Percentiles rank a stretch among this genome's conserved stretches.
phyloP scores from a whole-genome alignment of 495 filamentous ascomycete genomes.

The Jackrogersella minutella region DNA sequence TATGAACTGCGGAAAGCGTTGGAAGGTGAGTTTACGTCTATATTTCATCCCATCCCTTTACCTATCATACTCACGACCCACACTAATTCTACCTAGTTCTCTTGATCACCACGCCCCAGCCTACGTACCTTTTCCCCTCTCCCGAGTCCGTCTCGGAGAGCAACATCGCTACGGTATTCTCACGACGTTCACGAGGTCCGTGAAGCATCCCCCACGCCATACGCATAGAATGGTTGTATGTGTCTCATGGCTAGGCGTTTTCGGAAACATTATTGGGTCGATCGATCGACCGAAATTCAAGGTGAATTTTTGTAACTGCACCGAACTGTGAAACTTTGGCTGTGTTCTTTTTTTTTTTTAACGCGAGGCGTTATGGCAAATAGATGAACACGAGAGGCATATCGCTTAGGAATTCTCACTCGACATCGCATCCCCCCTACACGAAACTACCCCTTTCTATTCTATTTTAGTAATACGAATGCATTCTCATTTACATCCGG shows the following conservation, averaged over 20 bases:
- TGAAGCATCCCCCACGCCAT: conserved; percentile 25
- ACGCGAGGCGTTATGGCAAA: conserved; percentile 18
- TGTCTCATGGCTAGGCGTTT: conserved; percentile 33
- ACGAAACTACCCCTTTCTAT: no score
- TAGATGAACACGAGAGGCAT: conserved; percentile 7
- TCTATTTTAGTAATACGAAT: conserved; percentile 13
- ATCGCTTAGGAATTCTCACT: neutral
- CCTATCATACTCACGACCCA: no score
- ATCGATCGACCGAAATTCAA: conserved; percentile 16
- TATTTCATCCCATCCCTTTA: neutral
- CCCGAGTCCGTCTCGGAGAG: neutral
- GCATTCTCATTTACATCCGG: conserved; percentile 4
- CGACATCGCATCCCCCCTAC: neutral
- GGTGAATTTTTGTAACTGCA: conserved; percentile 13
- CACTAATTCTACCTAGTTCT: conserved; percentile 26
- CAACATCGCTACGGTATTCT: conserved; percentile 17
- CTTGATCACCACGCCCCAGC: conserved; percentile 15
- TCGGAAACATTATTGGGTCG: conserved; percentile 19
- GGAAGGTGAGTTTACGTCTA: conserved; percentile 65
- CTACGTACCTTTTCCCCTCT: neutral
- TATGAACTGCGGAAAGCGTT: conserved; percentile 75
- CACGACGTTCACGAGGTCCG: conserved; percentile 11
- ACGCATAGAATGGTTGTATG: neutral
- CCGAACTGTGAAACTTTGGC: conserved; percentile 21
- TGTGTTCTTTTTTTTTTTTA: no score